A percentile compares a stretch with the other conserved stretches of the same genome.
Evolutionary conservation across 176 grass and related monocot species (phyloP).

Genomic region (Carex littledalei): DNA sequence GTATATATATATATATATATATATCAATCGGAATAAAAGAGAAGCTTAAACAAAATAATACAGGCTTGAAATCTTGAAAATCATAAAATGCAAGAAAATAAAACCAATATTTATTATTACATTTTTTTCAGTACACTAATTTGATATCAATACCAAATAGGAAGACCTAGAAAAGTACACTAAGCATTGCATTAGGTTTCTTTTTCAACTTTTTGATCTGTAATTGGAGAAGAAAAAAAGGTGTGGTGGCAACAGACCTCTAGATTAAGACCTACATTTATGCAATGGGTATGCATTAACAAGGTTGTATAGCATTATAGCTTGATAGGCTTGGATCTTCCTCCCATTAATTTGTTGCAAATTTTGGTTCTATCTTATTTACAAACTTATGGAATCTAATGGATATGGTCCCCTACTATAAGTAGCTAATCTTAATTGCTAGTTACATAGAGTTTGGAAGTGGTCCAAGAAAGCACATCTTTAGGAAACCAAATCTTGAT

Average conservation of each 20-base stretch:
- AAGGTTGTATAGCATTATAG: slow-evolving; percentile 9
- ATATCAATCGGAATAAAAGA: neutral
- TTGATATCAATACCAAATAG: neutral
- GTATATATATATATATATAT: neutral
- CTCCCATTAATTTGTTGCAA: slow-evolving; percentile 17
- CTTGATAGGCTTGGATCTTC: slow-evolving; percentile 17
- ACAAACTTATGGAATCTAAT: slow-evolving; percentile 15
- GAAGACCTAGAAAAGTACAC: slow-evolving; percentile 10
- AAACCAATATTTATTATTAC: neutral
- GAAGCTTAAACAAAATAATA: neutral
- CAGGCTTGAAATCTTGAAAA: neutral
- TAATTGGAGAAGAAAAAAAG: slow-evolving; percentile 19
- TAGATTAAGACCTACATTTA: slow-evolving; percentile 21
- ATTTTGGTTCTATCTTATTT: slow-evolving; percentile 17
- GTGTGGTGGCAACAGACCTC: neutral
- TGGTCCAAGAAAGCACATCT: slow-evolving; percentile 21
- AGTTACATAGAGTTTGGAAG: neutral
- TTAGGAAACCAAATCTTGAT: slow-evolving; percentile 14
- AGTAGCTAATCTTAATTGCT: slow-evolving; percentile 14
- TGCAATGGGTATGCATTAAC: slow-evolving; percentile 11
- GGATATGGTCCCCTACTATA: slow-evolving; percentile 7
- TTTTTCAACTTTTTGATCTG: neutral
- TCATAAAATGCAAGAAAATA: neutral
- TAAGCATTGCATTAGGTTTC: slow-evolving; percentile 11
- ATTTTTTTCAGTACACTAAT: neutral